phyloP scores from a whole-genome alignment of 176 grass and related monocot species.

The Aegilops bicornis region DNA sequence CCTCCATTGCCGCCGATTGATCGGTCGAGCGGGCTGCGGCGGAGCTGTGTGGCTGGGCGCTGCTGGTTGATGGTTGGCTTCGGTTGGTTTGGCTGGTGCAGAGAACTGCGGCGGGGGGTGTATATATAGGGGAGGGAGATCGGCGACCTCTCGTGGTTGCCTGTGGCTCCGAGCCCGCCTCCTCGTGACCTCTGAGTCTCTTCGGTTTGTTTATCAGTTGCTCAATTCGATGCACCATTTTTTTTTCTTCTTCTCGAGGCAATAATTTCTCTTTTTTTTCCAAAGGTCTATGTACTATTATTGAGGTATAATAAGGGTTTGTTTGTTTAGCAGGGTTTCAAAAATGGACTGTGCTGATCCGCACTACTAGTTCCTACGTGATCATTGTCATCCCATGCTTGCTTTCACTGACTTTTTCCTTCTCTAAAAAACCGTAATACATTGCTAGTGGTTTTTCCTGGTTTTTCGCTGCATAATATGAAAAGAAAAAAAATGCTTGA shows the following conservation, averaged over 20 bases:
- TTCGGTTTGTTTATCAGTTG: constrained; percentile 32
- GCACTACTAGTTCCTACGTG: too few relatives aligned
- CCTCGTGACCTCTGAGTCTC: constrained; percentile 27
- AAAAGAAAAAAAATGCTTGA: too few relatives aligned
- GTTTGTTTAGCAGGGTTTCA: too few relatives aligned
- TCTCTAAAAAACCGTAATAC: too few relatives aligned
- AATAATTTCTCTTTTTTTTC: background rate
- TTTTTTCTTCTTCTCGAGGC: background rate
- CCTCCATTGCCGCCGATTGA: constrained; percentile 28
- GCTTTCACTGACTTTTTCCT: too few relatives aligned
- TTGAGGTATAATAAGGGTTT: background rate
- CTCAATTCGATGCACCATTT: constrained; percentile 18
- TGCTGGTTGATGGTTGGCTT: background rate
- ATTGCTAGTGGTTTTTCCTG: too few relatives aligned
- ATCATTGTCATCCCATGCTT: too few relatives aligned
- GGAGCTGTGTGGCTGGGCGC: background rate
- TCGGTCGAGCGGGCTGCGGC: background rate
- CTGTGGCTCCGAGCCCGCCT: constrained; percentile 22
- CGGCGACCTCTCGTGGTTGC: background rate
- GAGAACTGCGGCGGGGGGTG: background rate
- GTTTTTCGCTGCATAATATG: too few relatives aligned
- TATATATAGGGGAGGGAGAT: constrained; percentile 25
- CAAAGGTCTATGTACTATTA: background rate
- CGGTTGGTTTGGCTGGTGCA: background rate
- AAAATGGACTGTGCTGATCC: too few relatives aligned